A percentile compares a stretch with the other conserved stretches of the same genome.
Evolutionary conservation across 345 rosid genomes (phyloP).

Genomic region (Sapria himalayana): DNA sequence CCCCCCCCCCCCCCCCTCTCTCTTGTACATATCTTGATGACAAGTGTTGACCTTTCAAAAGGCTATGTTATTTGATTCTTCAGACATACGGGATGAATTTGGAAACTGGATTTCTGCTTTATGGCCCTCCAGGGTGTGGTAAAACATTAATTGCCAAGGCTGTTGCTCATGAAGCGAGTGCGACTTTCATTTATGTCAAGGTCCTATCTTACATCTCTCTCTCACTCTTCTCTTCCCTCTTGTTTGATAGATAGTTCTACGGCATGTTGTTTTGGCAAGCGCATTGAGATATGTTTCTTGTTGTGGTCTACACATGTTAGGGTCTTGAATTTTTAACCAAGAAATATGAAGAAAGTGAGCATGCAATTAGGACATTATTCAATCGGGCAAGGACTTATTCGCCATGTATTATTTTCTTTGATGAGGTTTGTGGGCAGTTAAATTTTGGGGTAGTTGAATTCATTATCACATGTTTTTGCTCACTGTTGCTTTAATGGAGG

Average conservation of each 20-base stretch:
- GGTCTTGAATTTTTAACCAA: slow-evolving; percentile 82
- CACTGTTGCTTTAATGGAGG: too few relatives aligned
- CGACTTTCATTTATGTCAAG: slow-evolving; percentile 89
- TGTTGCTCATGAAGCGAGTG: slow-evolving; percentile 89
- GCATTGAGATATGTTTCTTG: not conserved
- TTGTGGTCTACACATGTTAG: slow-evolving; percentile 15
- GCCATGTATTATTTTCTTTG: slow-evolving; percentile 84
- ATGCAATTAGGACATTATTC: slow-evolving; percentile 62
- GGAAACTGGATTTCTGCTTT: slow-evolving; percentile 84
- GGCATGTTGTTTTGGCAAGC: too few relatives aligned
- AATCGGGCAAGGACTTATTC: slow-evolving; percentile 69
- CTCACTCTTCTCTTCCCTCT: not conserved
- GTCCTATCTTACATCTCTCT: slow-evolving; percentile 12
- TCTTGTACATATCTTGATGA: too few relatives aligned
- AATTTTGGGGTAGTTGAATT: slow-evolving; percentile 1
- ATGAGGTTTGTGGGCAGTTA: slow-evolving; percentile 38
- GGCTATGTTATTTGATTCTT: slow-evolving; percentile 9
- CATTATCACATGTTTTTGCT: too few relatives aligned
- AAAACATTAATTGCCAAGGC: slow-evolving; percentile 97
- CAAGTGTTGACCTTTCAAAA: too few relatives aligned
- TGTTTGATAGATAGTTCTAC: not conserved
- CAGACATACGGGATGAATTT: slow-evolving; percentile 60
- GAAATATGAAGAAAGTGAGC: slow-evolving; percentile 94
- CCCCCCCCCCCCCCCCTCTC: too few relatives aligned
- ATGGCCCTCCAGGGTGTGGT: slow-evolving; percentile 98